phyloP scores from a whole-genome alignment of 306 rosid species.

The Heteromeles arbutifolia region DNA sequence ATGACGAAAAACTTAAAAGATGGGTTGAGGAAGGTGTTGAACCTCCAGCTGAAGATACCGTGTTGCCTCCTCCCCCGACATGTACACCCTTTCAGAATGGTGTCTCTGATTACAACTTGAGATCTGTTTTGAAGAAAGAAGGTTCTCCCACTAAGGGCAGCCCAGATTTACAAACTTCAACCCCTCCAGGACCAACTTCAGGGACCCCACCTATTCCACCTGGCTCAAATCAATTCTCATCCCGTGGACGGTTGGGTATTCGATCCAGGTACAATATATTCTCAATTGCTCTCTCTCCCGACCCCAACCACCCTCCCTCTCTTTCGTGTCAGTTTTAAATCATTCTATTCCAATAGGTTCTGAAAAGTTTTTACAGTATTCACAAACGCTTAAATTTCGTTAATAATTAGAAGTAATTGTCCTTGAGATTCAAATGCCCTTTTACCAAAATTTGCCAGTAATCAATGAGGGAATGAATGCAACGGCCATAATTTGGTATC shows the following conservation, averaged over 20 bases:
- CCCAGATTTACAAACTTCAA: constrained; percentile 28
- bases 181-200: constrained; percentile 39
- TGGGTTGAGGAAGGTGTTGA: constrained; percentile 89
- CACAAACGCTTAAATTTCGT: neutral
- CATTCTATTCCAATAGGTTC: neutral
- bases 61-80: constrained; percentile 74
- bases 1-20: constrained; percentile 82
- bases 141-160: constrained; percentile 35
- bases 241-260: constrained; percentile 71
- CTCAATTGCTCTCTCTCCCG: neutral
- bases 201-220: constrained; percentile 86
- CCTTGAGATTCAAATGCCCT: neutral
- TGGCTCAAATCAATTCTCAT: constrained; percentile 66
- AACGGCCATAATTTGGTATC: too few relatives aligned
- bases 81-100: constrained; percentile 68
- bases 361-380: neutral
- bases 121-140: constrained; percentile 57
- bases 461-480: neutral
- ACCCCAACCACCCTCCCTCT: too few relatives aligned
- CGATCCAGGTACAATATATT: constrained; percentile 54
- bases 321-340: neutral
- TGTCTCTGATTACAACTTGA: constrained; percentile 56
- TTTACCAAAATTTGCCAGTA: neutral
- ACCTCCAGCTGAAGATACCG: constrained; percentile 69
- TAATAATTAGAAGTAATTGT: neutral